Conservation (phyloP, 2,329 filamentous ascomycete genomes). For the Chaetomiaceae sp. region DNA sequence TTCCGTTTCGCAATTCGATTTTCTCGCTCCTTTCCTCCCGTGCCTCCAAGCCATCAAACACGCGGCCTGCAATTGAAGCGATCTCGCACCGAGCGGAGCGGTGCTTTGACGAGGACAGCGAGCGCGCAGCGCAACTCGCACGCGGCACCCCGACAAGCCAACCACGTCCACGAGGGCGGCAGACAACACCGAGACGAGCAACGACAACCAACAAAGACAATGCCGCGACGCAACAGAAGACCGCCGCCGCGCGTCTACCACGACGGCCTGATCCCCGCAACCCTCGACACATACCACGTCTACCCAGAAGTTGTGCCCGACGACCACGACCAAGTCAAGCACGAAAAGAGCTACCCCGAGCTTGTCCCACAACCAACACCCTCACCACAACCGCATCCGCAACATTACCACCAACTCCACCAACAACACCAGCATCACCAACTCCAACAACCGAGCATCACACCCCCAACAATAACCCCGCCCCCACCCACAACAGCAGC, state of each 20-base stretch:
- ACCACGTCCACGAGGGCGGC: too few relatives aligned
- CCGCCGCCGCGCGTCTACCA: constrained; percentile 11
- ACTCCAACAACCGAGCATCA: background rate
- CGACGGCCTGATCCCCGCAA: constrained; percentile 15
- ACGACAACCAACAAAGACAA: background rate
- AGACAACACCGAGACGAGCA: too few relatives aligned
- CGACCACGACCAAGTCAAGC: constrained; percentile 6
- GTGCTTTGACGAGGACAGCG: too few relatives aligned
- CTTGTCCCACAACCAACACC: background rate
- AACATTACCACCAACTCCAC: background rate
- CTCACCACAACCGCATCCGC: background rate
- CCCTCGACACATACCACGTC: background rate
- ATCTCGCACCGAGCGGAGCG: too few relatives aligned
- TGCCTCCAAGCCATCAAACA: too few relatives aligned
- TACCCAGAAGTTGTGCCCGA: constrained; percentile 13
- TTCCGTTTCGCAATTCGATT: too few relatives aligned
- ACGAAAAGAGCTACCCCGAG: constrained; percentile 17
- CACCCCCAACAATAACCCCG: too few relatives aligned
- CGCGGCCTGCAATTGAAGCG: too few relatives aligned
- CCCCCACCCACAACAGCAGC: too few relatives aligned
- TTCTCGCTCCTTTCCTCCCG: too few relatives aligned
- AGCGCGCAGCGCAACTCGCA: too few relatives aligned
- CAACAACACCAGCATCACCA: background rate
- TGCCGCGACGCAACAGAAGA: background rate
- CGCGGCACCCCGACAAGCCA: too few relatives aligned